Evolutionary conservation across 495 filamentous ascomycete genomes (phyloP).

Genomic region (Poronia punctata): DNA sequence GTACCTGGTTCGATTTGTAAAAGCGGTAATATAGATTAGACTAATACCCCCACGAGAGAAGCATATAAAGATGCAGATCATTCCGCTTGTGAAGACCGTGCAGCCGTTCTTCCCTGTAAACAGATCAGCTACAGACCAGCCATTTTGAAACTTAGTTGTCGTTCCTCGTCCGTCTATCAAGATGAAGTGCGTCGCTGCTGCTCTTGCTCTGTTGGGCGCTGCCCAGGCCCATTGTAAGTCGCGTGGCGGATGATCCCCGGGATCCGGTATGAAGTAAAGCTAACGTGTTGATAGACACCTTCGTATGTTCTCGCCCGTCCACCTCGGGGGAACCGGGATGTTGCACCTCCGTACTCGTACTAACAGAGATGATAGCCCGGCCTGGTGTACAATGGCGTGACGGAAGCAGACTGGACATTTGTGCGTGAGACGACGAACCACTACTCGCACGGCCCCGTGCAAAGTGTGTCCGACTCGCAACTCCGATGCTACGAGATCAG

Average conservation of each 20-base stretch:
- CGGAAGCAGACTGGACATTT: conserved; percentile 28
- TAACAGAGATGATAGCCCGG: conserved; percentile 6
- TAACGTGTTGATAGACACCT: conserved; percentile 8
- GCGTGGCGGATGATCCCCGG: not conserved
- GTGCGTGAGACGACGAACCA: conserved; percentile 36
- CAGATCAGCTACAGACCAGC: not conserved
- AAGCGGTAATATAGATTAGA: not conserved
- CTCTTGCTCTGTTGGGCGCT: conserved; percentile 5
- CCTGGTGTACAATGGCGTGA: conserved; percentile 11
- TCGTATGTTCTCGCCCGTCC: conserved; percentile 10
- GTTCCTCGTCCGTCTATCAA: not conserved
- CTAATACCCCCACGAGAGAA: not conserved
- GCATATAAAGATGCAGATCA: conserved; percentile 11
- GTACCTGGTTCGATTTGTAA: not conserved
- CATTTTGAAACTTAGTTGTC: not conserved
- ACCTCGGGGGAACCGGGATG: too few relatives aligned
- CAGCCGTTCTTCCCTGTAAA: not conserved
- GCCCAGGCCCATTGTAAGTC: conserved; percentile 14
- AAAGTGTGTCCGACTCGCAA: conserved; percentile 33
- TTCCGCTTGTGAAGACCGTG: not conserved
- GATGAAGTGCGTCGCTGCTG: conserved; percentile 8
- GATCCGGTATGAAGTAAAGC: not conserved
- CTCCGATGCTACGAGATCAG: conserved; percentile 42
- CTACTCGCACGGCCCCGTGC: conserved; percentile 37
- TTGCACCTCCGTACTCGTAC: not conserved